Percentiles rank a stretch among this genome's conserved stretches.
These are phyloP conservation scores for Lumnitzera littorea DNA, from an alignment of 345 rosid species.

Conservation along the genomic window DNA sequence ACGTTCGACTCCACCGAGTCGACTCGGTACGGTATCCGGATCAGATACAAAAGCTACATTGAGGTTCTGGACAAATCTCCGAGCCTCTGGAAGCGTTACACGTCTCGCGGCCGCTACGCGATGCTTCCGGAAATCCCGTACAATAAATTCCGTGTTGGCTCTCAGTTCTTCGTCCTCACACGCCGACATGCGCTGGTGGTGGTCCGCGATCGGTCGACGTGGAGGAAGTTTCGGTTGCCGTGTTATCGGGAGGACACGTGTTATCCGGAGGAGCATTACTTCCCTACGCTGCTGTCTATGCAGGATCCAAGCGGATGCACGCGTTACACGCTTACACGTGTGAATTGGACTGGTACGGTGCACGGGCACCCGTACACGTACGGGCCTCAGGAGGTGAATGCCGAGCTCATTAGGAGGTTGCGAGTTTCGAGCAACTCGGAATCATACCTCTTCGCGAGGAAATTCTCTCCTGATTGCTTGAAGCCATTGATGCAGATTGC, in stretches of 20 bases:
- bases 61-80: slow-evolving; percentile 62
- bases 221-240: slow-evolving; percentile 75
- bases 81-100: slow-evolving; percentile 76
- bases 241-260: slow-evolving; percentile 73
- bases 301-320: slow-evolving; percentile 65
- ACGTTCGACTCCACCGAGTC: slow-evolving; percentile 44
- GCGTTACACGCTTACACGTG: slow-evolving; percentile 62
- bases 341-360: slow-evolving; percentile 89
- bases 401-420: slow-evolving; percentile 42
- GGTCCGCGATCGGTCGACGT: slow-evolving; percentile 54
- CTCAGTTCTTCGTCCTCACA: slow-evolving; percentile 85
- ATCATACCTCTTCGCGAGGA: slow-evolving; percentile 81
- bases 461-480: slow-evolving; percentile 87
- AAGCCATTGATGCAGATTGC: slow-evolving; percentile 66
- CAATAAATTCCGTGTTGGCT: slow-evolving; percentile 66
- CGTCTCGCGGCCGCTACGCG: slow-evolving; percentile 61
- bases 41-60: slow-evolving; percentile 60
- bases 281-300: slow-evolving; percentile 83
- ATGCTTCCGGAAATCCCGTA: slow-evolving; percentile 81
- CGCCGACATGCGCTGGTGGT: slow-evolving; percentile 69
- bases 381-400: slow-evolving; percentile 44
- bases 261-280: slow-evolving; percentile 96
- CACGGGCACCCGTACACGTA: slow-evolving; percentile 84
- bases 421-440: slow-evolving; percentile 62
- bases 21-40: slow-evolving; percentile 36